Evolutionary conservation across 768 basidiomycete species (phyloP), one percentile per base, ranked within the genome.

Genomic region (Pisolithus microcarpus): DNA sequence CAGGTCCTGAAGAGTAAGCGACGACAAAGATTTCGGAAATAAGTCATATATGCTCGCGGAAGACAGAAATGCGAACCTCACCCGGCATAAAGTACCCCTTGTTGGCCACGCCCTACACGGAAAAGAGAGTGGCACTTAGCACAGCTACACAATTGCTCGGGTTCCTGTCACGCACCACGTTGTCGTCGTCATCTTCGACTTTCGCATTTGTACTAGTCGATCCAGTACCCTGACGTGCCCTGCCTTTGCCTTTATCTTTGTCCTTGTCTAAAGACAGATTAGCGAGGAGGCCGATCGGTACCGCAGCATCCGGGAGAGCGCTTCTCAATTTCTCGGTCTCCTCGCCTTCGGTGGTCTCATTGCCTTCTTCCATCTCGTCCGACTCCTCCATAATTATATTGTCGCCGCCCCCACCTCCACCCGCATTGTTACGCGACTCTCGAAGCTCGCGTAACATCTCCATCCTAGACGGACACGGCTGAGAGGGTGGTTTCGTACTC

Each of bases 81-180:
- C 87, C 87, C 44, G 88, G 88, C 76, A 79, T 75, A 70, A 90
- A 91, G 60, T 84, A 91, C 46, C 75, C 79, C 61, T 80, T 84
- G 63, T 86, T 89, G 30, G 89, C 89, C 19, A 90, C 82, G 19
- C 89, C 88, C 84, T 87, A 61, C 16, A 7, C 5, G 15, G n/a
- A 7, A 28, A 26, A 44, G 13, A 38, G 52, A 45, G 46, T 26
- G 11, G 34, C 34, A 38, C 46, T 63, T 48, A 63, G 23, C 40
- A 50, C 62, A 46, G 51, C 48, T 46, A 51, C 42, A 31, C 34
- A 39, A 36, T 10, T 43, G 8, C 30, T 0, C 19, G 46, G 3
- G 31, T 21, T 11, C 18, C 10, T 5, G 15, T 46, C 38, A 70
- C 65, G 66, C 73, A 71, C 84, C 55, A 87, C 77, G 52, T 84